Evolutionary conservation across 352 stramenopile genomes (phyloP).

Genomic region (Phytopythium kandeliae): DNA sequence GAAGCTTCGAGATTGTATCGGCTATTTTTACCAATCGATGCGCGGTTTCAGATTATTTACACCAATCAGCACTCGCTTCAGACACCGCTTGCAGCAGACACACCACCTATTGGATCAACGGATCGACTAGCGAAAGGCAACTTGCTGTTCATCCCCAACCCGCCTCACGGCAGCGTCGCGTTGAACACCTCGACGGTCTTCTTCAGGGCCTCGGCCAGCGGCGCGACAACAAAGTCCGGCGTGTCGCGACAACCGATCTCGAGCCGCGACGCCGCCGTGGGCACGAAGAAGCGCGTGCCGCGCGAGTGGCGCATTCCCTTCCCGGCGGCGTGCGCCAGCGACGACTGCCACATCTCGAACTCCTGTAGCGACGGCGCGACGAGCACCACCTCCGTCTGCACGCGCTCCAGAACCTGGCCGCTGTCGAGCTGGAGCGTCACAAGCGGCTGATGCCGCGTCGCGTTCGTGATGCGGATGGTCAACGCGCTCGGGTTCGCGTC

Average conservation of each 20-base stretch:
- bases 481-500: slow-evolving; percentile 34
- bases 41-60: too few species aligned
- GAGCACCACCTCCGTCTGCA: slow-evolving; percentile 76
- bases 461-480: slow-evolving; percentile 75
- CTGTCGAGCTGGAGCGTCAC: slow-evolving; percentile 80
- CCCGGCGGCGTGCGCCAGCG: slow-evolving; percentile 69
- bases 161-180: slow-evolving; percentile 35
- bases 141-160: too few species aligned
- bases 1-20: too few species aligned
- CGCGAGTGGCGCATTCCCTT: slow-evolving; percentile 77
- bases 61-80: too few species aligned
- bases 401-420: slow-evolving; percentile 70
- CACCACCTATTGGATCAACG: too few species aligned
- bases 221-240: slow-evolving; percentile 70
- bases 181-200: slow-evolving; percentile 87
- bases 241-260: slow-evolving; percentile 78
- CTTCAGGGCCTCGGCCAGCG: slow-evolving; percentile 64
- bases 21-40: too few species aligned
- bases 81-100: too few species aligned
- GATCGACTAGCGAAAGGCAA: neutral
- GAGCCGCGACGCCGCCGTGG: slow-evolving; percentile 69
- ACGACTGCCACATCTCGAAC: slow-evolving; percentile 89
- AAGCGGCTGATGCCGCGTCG: slow-evolving; percentile 43
- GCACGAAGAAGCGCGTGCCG: slow-evolving; percentile 81
- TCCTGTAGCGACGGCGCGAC: slow-evolving; percentile 59